Conservation (phyloP, 2,329 filamentous ascomycete species). For the Pseudohalonectria lignicola region DNA sequence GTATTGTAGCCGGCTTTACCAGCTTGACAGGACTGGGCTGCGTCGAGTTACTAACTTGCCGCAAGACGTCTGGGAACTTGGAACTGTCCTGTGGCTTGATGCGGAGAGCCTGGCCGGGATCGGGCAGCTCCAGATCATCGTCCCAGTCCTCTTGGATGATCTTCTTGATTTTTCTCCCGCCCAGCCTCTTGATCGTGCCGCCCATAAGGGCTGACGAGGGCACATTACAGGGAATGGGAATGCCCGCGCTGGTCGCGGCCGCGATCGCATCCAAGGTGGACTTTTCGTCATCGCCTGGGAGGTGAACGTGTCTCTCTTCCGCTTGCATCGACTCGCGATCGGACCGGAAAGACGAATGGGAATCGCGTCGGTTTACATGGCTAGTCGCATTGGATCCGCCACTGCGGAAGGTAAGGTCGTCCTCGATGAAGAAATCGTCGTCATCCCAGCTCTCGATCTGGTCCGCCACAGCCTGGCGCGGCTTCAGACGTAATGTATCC, state of each 20-base stretch:
- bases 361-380: conserved; percentile 50
- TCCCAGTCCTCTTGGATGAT: conserved; percentile 73
- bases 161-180: conserved; percentile 60
- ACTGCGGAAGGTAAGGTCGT: conserved; percentile 50
- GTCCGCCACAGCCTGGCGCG: conserved; percentile 42
- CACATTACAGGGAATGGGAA: conserved; percentile 79
- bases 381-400: conserved; percentile 29
- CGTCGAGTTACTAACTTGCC: conserved; percentile 52
- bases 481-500: conserved; percentile 43
- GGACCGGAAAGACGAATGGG: conserved; percentile 74
- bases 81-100: conserved; percentile 52
- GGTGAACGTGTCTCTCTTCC: conserved; percentile 78
- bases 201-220: conserved; percentile 83
- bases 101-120: conserved; percentile 44
- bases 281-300: conserved; percentile 75
- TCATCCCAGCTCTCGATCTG: conserved; percentile 71
- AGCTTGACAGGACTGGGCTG: conserved; percentile 39
- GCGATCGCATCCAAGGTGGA: conserved; percentile 79
- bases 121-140: conserved; percentile 63
- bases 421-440: conserved; percentile 62
- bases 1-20: conserved; percentile 16
- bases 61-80: conserved; percentile 56
- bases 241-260: conserved; percentile 78
- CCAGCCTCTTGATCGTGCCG: conserved; percentile 85
- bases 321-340: conserved; percentile 71